Evolutionary conservation across 768 basidiomycete genomes (phyloP).

Genomic region (Naganishia vishniacii): DNA sequence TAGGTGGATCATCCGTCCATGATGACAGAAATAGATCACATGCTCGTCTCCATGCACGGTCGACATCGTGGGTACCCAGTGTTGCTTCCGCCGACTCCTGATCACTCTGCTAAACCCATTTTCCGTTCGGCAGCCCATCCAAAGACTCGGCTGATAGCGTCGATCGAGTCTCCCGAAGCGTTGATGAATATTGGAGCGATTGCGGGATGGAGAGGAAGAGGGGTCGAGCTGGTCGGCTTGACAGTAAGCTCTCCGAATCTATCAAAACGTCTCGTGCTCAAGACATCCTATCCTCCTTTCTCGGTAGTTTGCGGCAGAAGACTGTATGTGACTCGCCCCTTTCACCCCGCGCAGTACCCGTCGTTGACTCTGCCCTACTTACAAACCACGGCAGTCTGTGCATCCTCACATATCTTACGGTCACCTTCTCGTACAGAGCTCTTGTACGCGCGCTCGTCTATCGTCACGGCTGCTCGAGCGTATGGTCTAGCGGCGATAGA

Average conservation of each 20-base stretch:
- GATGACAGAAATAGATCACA: conserved; percentile 26
- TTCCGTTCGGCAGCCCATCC: conserved; percentile 17
- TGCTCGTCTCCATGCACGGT: conserved; percentile 18
- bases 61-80: conserved; percentile 1
- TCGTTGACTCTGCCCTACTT: background rate
- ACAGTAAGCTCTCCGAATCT: conserved; percentile 6
- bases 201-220: conserved; percentile 24
- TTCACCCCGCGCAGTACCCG: no score
- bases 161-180: conserved; percentile 29
- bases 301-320: conserved; percentile 83
- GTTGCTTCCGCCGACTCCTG: background rate
- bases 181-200: conserved; percentile 23
- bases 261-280: background rate
- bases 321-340: conserved; percentile 65
- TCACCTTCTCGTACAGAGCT: conserved; percentile 70
- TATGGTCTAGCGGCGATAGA: conserved; percentile 81
- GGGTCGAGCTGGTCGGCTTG: conserved; percentile 25
- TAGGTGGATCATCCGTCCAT: conserved; percentile 27
- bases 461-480: conserved; percentile 76
- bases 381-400: conserved; percentile 61
- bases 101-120: background rate
- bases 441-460: conserved; percentile 72
- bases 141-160: conserved; percentile 28
- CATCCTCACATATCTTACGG: conserved; percentile 75
- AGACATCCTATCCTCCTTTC: no score